phyloP scores from a whole-genome alignment of 306 rosid genomes.

The Vigna nakashimae region DNA sequence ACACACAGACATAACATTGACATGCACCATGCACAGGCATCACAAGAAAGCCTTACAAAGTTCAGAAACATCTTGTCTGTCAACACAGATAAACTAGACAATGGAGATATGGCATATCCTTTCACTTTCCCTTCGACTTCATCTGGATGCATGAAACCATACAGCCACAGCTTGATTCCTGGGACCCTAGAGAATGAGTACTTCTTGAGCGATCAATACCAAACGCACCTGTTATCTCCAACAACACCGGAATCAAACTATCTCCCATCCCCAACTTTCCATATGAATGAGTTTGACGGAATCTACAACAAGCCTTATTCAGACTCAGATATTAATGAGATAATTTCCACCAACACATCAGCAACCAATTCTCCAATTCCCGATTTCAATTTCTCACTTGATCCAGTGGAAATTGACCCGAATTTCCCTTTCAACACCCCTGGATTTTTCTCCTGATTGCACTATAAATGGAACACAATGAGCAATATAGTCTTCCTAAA shows the following conservation, averaged over 20 bases:
- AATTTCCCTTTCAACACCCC: slow-evolving; percentile 66
- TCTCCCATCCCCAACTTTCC: slow-evolving; percentile 51
- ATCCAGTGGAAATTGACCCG: slow-evolving; percentile 59
- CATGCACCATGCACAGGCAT: slow-evolving; percentile 48
- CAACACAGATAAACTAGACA: slow-evolving; percentile 46
- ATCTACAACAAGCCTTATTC: slow-evolving; percentile 48
- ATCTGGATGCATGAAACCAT: slow-evolving; percentile 51
- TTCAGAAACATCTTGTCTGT: slow-evolving; percentile 50
- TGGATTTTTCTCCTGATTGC: slow-evolving; percentile 62
- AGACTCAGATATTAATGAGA: slow-evolving; percentile 63
- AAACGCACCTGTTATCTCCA: slow-evolving; percentile 58
- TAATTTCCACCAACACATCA: slow-evolving; percentile 75
- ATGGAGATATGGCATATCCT: slow-evolving; percentile 53
- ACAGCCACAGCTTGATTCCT: slow-evolving; percentile 52
- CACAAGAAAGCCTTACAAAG: slow-evolving; percentile 43
- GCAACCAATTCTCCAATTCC: slow-evolving; percentile 73
- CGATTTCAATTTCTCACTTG: slow-evolving; percentile 69
- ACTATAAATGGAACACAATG: slow-evolving; percentile 9
- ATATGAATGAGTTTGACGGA: slow-evolving; percentile 51
- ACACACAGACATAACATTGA: slow-evolving; percentile 14
- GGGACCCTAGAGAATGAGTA: slow-evolving; percentile 47
- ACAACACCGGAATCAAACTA: slow-evolving; percentile 54
- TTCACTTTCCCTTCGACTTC: slow-evolving; percentile 75
- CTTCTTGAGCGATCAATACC: slow-evolving; percentile 59
- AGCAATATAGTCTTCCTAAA: not conserved